A percentile compares a stretch with the other conserved stretches of the same genome.
Conservation (phyloP, 192 early-diverging fungal species). For the Podila clonocystis region DNA sequence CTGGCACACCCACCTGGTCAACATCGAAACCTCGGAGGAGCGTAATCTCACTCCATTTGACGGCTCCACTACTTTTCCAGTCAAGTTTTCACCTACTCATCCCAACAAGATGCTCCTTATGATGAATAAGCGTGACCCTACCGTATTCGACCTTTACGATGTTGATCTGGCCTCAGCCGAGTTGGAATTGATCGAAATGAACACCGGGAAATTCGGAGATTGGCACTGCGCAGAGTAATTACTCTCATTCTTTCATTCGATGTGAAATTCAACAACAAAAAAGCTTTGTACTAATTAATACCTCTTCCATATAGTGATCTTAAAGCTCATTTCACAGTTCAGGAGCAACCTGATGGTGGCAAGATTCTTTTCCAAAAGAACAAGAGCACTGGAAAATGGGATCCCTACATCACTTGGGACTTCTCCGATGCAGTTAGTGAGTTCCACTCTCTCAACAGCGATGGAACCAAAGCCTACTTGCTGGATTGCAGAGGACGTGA, state of each 20-base stretch:
- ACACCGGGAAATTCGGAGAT: constrained; percentile 10
- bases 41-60: constrained; percentile 26
- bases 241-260: not conserved
- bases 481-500: constrained; percentile 17
- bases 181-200: constrained; percentile 31
- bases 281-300: not conserved
- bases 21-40: constrained; percentile 6
- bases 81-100: constrained; percentile 13
- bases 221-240: constrained; percentile 19
- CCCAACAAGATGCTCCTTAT: constrained; percentile 41
- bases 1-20: constrained; percentile 13
- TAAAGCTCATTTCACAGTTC: constrained; percentile 6
- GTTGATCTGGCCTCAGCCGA: constrained; percentile 40
- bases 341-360: constrained; percentile 15
- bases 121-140: constrained; percentile 40
- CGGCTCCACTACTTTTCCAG: constrained; percentile 1
- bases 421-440: constrained; percentile 3
- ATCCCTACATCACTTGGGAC: not conserved
- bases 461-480: constrained; percentile 22
- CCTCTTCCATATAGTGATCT: constrained; percentile 6
- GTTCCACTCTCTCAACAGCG: constrained; percentile 8
- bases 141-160: constrained; percentile 27
- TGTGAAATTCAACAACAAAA: not conserved
- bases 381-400: constrained; percentile 15
- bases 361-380: constrained; percentile 12